Percentiles rank a stretch among this genome's conserved stretches.
phyloP scores from a whole-genome alignment of 306 rosid species.

The Acacia crassicarpa region DNA sequence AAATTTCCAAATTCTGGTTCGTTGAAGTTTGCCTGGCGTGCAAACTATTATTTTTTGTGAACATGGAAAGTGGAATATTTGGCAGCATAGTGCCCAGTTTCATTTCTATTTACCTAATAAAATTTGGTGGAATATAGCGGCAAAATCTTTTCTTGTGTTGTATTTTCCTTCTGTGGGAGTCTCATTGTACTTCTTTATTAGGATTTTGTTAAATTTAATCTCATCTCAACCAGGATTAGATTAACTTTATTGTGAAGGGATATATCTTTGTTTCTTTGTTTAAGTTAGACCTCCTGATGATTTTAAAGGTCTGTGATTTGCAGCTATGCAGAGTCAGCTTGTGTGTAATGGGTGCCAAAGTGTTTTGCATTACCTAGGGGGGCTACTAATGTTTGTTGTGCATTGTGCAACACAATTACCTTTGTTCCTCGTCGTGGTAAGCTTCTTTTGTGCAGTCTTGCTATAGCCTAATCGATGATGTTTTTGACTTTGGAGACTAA shows the following conservation, averaged over 20 bases:
- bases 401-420: slow-evolving; percentile 78
- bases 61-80: too few species aligned
- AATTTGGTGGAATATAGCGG: too few species aligned
- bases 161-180: too few species aligned
- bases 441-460: background rate
- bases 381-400: slow-evolving; percentile 94
- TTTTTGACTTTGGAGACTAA: background rate
- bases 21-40: background rate
- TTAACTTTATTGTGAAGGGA: background rate
- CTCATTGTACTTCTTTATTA: too few species aligned
- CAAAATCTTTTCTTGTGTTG: too few species aligned
- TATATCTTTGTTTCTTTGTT: background rate
- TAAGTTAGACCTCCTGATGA: background rate
- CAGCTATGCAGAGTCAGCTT: slow-evolving; percentile 96
- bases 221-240: too few species aligned
- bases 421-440: slow-evolving; percentile 88
- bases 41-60: too few species aligned
- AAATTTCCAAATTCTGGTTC: background rate
- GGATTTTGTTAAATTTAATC: too few species aligned
- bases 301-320: slow-evolving; percentile 9
- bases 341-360: slow-evolving; percentile 94
- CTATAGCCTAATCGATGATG: background rate
- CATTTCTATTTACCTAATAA: too few species aligned
- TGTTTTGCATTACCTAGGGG: slow-evolving; percentile 85
- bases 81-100: too few species aligned